Conservation (phyloP, 1,139 yeast species). For the Yamadazyma atlantica region DNA sequence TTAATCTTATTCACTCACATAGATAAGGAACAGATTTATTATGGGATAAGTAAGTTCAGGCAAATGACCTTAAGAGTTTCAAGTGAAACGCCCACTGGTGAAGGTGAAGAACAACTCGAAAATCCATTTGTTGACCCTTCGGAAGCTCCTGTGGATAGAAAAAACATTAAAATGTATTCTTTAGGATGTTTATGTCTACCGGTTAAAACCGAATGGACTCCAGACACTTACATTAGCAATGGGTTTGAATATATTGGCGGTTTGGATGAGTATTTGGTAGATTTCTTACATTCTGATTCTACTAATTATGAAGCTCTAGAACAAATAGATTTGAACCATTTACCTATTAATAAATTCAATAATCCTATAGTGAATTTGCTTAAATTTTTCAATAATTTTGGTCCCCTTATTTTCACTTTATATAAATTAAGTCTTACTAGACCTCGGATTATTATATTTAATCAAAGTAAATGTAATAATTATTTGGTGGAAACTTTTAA, state of each 20-base stretch:
- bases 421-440: constrained; percentile 71
- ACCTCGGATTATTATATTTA: constrained; percentile 59
- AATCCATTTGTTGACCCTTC: neutral
- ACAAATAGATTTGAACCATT: constrained; percentile 12
- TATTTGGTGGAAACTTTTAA: constrained; percentile 29
- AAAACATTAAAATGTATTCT: constrained; percentile 62
- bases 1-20: constrained; percentile 35
- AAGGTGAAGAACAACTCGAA: constrained; percentile 1
- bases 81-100: no score
- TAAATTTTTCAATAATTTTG: constrained; percentile 51
- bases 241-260: constrained; percentile 58
- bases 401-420: constrained; percentile 70
- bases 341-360: constrained; percentile 6
- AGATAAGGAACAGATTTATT: constrained; percentile 26
- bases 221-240: constrained; percentile 48
- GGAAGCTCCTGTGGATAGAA: constrained; percentile 32
- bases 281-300: constrained; percentile 29
- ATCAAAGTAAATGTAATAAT: constrained; percentile 30
- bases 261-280: constrained; percentile 42
- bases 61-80: constrained; percentile 20
- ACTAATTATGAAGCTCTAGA: constrained; percentile 21
- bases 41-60: constrained; percentile 39
- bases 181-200: constrained; percentile 62
- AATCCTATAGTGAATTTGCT: constrained; percentile 29
- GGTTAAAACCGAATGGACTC: constrained; percentile 41